These are phyloP conservation scores for Stephania yunnanensis DNA, from an alignment of 164 flowering plant species.

Conservation along the genomic window DNA sequence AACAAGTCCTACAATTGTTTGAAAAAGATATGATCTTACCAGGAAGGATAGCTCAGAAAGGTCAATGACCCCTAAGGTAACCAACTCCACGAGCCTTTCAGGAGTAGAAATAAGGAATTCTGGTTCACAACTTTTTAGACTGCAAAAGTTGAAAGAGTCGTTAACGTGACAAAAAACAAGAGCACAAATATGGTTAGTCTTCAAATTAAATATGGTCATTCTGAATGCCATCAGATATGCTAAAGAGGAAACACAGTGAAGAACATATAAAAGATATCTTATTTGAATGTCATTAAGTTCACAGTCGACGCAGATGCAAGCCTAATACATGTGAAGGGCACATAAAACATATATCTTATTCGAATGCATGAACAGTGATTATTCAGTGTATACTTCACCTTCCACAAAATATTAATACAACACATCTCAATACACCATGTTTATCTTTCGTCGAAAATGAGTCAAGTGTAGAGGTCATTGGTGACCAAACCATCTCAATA, in stretches of 20 bases:
- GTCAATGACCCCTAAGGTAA: conserved; percentile 62
- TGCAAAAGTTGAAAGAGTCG: conserved; percentile 19
- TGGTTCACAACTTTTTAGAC: conserved; percentile 80
- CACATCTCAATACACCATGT: neutral
- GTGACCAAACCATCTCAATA: no score
- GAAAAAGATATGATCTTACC: conserved; percentile 39
- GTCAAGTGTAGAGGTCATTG: no score
- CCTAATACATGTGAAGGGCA: neutral
- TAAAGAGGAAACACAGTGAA: no score
- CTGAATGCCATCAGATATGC: neutral
- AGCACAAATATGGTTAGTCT: neutral
- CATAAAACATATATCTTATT: neutral
- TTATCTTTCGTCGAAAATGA: no score
- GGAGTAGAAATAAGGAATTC: conserved; percentile 90
- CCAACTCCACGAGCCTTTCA: conserved; percentile 79
- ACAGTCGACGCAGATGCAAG: neutral
- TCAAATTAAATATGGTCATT: neutral
- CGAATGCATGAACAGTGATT: neutral
- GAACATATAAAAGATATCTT: no score
- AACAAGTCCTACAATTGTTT: neutral
- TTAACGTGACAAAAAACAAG: neutral
- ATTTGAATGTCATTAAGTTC: neutral
- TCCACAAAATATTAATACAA: neutral
- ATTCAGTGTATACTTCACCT: neutral
- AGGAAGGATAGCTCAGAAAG: conserved; percentile 59